phyloP scores from a whole-genome alignment of 2,329 filamentous ascomycete genomes.

The Didymella lethalis region DNA sequence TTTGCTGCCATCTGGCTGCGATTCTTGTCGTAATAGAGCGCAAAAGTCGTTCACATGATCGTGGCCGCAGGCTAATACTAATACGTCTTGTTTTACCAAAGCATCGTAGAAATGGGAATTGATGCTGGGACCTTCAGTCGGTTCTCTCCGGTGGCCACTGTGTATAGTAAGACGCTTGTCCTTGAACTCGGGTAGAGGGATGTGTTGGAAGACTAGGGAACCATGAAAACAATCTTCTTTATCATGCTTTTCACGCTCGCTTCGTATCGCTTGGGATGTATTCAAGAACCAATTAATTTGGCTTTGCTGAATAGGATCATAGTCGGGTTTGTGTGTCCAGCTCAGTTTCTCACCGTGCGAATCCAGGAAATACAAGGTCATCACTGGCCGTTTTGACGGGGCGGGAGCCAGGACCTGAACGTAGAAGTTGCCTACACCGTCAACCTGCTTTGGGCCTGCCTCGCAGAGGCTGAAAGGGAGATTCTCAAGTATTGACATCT shows the following conservation, averaged over 20 bases:
- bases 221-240: slow-evolving; percentile 88
- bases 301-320: slow-evolving; percentile 88
- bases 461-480: slow-evolving; percentile 85
- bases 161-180: no score
- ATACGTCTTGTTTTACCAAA: slow-evolving; percentile 79
- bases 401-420: slow-evolving; percentile 81
- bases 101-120: slow-evolving; percentile 92
- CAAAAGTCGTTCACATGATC: slow-evolving; percentile 98
- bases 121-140: slow-evolving; percentile 81
- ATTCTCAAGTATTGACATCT: slow-evolving; percentile 29
- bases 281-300: slow-evolving; percentile 92
- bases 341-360: slow-evolving; percentile 88
- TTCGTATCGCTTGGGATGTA: slow-evolving; percentile 71
- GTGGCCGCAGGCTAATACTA: slow-evolving; percentile 87
- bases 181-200: slow-evolving; percentile 86
- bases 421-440: slow-evolving; percentile 93
- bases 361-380: slow-evolving; percentile 86
- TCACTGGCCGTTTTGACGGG: slow-evolving; percentile 27
- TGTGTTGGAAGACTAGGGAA: slow-evolving; percentile 93
- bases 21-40: slow-evolving; percentile 55
- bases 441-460: slow-evolving; percentile 79
- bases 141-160: slow-evolving; percentile 79
- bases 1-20: slow-evolving; percentile 24
- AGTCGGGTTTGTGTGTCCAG: no score
- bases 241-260: slow-evolving; percentile 65